Percentiles rank a stretch among this genome's conserved stretches.
Evolutionary conservation across 1,284 basidiomycete species (phyloP).

Genomic region (Trichosporon asahii): DNA sequence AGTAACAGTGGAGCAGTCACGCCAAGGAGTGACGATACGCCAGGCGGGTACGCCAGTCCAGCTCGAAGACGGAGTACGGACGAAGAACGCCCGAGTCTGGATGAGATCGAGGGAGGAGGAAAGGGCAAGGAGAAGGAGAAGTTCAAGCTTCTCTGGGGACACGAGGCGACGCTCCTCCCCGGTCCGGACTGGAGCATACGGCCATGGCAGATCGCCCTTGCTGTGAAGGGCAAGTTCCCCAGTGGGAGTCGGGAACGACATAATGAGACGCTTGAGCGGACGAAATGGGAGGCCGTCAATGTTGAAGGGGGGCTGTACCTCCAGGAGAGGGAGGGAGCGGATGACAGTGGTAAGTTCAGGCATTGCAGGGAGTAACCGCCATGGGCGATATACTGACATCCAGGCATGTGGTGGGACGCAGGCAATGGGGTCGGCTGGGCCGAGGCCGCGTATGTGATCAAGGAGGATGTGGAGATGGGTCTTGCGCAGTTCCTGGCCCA

Average conservation of each 20-base stretch:
- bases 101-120: neutral
- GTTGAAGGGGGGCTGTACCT: neutral
- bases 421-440: slow-evolving; percentile 2
- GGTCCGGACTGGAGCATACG: slow-evolving; percentile 37
- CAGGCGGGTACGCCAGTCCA: neutral
- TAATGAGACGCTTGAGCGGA: slow-evolving; percentile 8
- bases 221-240: slow-evolving; percentile 36
- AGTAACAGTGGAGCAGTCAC: neutral
- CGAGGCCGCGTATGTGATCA: neutral
- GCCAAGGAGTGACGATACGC: neutral
- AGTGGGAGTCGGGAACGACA: slow-evolving; percentile 22
- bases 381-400: too few relatives aligned
- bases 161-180: slow-evolving; percentile 24
- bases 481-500: neutral
- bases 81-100: neutral
- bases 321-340: neutral
- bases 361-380: too few relatives aligned
- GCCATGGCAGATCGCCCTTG: slow-evolving; percentile 36
- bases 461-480: slow-evolving; percentile 1
- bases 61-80: neutral
- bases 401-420: slow-evolving; percentile 9
- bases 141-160: slow-evolving; percentile 20
- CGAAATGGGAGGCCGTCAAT: neutral
- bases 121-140: neutral
- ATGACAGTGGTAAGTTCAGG: slow-evolving; percentile 3